A percentile compares a stretch with the other conserved stretches of the same genome.
Conservation (phyloP, 2,329 filamentous ascomycete genomes). For the Myriosclerotinia duriaeana region DNA sequence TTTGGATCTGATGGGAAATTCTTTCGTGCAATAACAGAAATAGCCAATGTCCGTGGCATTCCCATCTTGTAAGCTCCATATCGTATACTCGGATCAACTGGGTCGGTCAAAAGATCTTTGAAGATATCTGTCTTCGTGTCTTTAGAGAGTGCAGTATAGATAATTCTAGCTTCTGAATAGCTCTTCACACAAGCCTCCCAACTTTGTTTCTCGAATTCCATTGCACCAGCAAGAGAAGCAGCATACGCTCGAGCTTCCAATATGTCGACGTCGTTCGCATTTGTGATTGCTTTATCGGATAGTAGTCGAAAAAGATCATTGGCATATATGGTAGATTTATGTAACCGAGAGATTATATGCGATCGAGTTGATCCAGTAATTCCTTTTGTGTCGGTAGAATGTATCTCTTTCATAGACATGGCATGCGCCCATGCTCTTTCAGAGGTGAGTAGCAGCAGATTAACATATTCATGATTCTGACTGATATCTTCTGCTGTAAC, state of each 20-base stretch:
- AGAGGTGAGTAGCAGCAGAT: slow-evolving; percentile 78
- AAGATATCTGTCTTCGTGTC: slow-evolving; percentile 72
- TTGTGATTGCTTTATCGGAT: slow-evolving; percentile 59
- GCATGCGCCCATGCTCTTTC: slow-evolving; percentile 95
- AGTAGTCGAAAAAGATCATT: slow-evolving; percentile 66
- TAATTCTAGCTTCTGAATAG: slow-evolving; percentile 74
- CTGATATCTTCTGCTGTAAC: slow-evolving; percentile 75
- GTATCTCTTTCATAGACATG: slow-evolving; percentile 86
- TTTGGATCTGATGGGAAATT: slow-evolving; percentile 69
- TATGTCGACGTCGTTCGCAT: slow-evolving; percentile 68
- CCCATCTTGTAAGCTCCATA: slow-evolving; percentile 93
- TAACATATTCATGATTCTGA: slow-evolving; percentile 70
- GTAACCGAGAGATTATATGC: slow-evolving; percentile 84
- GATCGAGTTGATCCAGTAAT: slow-evolving; percentile 77
- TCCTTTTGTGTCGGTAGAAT: slow-evolving; percentile 75
- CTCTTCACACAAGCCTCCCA: slow-evolving; percentile 77
- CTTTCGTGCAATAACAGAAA: slow-evolving; percentile 74
- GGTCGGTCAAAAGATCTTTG: slow-evolving; percentile 81
- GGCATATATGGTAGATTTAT: slow-evolving; percentile 74
- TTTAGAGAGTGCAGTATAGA: slow-evolving; percentile 74
- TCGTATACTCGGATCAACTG: slow-evolving; percentile 87
- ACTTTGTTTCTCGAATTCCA: slow-evolving; percentile 80
- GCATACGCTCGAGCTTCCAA: slow-evolving; percentile 86
- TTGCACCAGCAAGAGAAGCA: slow-evolving; percentile 71
- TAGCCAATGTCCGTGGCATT: slow-evolving; percentile 79